Evolutionary conservation across 768 basidiomycete genomes (phyloP).

Genomic region (Tulasnella sp.): DNA sequence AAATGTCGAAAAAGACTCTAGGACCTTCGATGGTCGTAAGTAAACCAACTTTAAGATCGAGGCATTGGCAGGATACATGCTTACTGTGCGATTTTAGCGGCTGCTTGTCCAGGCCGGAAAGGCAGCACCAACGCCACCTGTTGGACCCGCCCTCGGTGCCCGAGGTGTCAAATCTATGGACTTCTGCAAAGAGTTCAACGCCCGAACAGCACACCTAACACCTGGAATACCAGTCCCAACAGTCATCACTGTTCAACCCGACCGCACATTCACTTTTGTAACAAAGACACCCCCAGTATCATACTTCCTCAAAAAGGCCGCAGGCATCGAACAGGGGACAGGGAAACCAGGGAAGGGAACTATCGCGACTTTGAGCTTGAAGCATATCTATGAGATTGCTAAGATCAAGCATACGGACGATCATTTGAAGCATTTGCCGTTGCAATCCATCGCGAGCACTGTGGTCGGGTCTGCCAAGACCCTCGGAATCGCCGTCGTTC

Average conservation of each 20-base stretch:
- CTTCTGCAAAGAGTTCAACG: slow-evolving; percentile 99
- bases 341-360: slow-evolving; percentile 70
- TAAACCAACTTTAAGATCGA: slow-evolving; percentile 21
- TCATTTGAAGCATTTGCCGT: slow-evolving; percentile 72
- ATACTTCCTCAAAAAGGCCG: slow-evolving; percentile 84
- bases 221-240: slow-evolving; percentile 84
- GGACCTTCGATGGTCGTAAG: slow-evolving; percentile 69
- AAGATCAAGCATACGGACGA: slow-evolving; percentile 91
- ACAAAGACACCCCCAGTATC: slow-evolving; percentile 85
- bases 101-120: slow-evolving; percentile 87
- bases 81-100: slow-evolving; percentile 39
- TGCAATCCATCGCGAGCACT: slow-evolving; percentile 82
- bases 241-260: slow-evolving; percentile 85
- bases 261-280: slow-evolving; percentile 88
- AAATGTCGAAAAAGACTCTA: slow-evolving; percentile 61
- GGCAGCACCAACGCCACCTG: slow-evolving; percentile 89
- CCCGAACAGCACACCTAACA: slow-evolving; percentile 80
- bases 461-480: slow-evolving; percentile 82
- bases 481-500: slow-evolving; percentile 81
- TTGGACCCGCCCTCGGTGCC: slow-evolving; percentile 95
- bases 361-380: slow-evolving; percentile 76
- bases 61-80: neutral
- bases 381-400: slow-evolving; percentile 98
- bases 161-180: slow-evolving; percentile 99
- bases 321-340: slow-evolving; percentile 84